Evolutionary conservation across 2,329 filamentous ascomycete species (phyloP), one percentile per base, ranked within the genome.

Genomic region (Phoma sp.): DNA sequence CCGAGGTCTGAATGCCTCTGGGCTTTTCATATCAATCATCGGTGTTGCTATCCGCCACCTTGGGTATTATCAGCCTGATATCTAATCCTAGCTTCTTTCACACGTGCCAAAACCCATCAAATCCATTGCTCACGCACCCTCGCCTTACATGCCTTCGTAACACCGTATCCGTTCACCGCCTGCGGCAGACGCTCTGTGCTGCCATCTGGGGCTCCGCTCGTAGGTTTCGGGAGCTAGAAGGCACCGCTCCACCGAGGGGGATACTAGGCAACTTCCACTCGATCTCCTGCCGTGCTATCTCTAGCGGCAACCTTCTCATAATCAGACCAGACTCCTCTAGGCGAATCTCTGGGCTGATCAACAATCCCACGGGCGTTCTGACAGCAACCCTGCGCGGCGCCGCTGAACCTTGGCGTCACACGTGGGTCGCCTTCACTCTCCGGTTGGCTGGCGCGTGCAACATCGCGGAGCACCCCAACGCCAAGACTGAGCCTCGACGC

Each of bases 351-450:
- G 53, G 53, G 36, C 39, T 44, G 53, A 56, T 56, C 53, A 52
- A 33, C 52, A 33, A 42, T 35, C 41, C 46, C 37, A 39, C 25
- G 35, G 18, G 45, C 40, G 44, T 37, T 50, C 18, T 41, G 46
- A 50, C 41, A 36, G 22, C 29, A 10, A 39, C 46, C 35, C 25
- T 55, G 52, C 43, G 43, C 35, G 51, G 39, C 44, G 44, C 32
- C 48, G 35, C 51, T 44, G 41, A 41, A 48, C 23, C 54, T 57
- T 57, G 54, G 54, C 54, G 40, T 43, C 29, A 37, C 54, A 57
- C 54, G 54, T 57, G 54, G 38, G 33, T 43, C 41, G 41, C 41
- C 22, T 33, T 43, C 41, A 43, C 41, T 43, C 38, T 55, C 43
- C 42, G 48, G 49, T 57, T 57, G 54, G 54, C 41, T 42, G 44